Evolutionary conservation across 2,329 filamentous ascomycete genomes (phyloP).

Genomic region (Paraphoma sp.): DNA sequence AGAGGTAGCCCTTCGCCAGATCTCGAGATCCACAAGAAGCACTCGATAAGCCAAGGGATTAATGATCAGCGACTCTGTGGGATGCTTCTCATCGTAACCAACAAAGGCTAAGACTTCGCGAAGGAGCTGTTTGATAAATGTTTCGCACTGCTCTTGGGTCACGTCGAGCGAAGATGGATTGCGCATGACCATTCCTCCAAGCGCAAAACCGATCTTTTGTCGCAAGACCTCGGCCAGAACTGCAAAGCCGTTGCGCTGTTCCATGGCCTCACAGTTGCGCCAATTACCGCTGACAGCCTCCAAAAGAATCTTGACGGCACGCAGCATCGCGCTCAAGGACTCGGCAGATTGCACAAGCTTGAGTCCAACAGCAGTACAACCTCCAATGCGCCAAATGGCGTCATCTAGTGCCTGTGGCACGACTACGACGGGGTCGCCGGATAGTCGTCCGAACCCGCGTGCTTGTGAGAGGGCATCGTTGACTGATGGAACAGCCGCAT

Average conservation of each 20-base stretch:
- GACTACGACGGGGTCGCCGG: constrained; percentile 81
- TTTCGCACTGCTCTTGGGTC: constrained; percentile 54
- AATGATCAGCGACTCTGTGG: constrained; percentile 89
- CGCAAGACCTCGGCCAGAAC: constrained; percentile 84
- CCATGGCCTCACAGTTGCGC: constrained; percentile 98
- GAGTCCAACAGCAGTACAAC: constrained; percentile 83
- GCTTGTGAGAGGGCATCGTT: constrained; percentile 85
- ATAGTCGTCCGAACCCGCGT: constrained; percentile 81
- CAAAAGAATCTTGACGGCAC: constrained; percentile 83
- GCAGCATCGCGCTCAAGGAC: constrained; percentile 72
- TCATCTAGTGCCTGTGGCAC: constrained; percentile 88
- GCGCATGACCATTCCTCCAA: constrained; percentile 57
- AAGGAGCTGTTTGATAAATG: constrained; percentile 67
- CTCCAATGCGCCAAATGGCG: constrained; percentile 90
- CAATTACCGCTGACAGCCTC: constrained; percentile 88
- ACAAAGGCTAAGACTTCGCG: constrained; percentile 83
- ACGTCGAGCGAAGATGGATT: constrained; percentile 46
- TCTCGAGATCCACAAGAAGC: constrained; percentile 88
- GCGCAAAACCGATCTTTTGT: constrained; percentile 72
- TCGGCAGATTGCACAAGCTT: constrained; percentile 82
- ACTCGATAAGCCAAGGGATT: constrained; percentile 95
- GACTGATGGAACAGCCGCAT: constrained; percentile 84
- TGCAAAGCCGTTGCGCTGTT: constrained; percentile 91
- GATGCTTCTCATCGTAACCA: constrained; percentile 81
- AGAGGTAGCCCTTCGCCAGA: constrained; percentile 80